These are phyloP conservation scores for Alternaria incomplexa DNA, from an alignment of 2,329 filamentous ascomycete genomes.

Conservation along the genomic window DNA sequence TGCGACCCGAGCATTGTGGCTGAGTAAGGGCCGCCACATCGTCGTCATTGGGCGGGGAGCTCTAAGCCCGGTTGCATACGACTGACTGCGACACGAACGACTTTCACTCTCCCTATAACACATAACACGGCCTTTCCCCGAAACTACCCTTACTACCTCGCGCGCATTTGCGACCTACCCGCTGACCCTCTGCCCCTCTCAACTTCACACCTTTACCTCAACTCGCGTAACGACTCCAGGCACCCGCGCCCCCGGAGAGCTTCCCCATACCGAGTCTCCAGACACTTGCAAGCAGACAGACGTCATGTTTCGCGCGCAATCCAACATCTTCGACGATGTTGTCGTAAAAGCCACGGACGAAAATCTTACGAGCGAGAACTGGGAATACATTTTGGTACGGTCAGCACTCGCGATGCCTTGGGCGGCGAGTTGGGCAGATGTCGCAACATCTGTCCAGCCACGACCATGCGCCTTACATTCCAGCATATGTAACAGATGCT, in stretches of 20 bases:
- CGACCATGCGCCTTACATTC: not conserved
- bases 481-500: slow-evolving; percentile 1
- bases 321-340: slow-evolving; percentile 73
- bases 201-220: not conserved
- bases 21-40: slow-evolving; percentile 17
- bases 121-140: not conserved
- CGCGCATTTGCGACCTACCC: not conserved
- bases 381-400: slow-evolving; percentile 70
- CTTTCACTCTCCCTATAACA: slow-evolving; percentile 6
- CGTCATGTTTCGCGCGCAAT: slow-evolving; percentile 60
- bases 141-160: not conserved
- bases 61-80: slow-evolving; percentile 27
- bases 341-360: slow-evolving; percentile 91
- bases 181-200: not conserved
- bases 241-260: slow-evolving; percentile 9
- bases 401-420: not conserved
- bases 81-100: slow-evolving; percentile 8
- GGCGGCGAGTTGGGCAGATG: not conserved
- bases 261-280: not conserved
- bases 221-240: slow-evolving; percentile 6
- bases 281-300: slow-evolving; percentile 14
- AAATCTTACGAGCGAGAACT: slow-evolving; percentile 87
- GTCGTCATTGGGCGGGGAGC: slow-evolving; percentile 28
- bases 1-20: slow-evolving; percentile 11
- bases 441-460: not conserved